Base-by-base conservation (phyloP, 2,329 filamentous ascomycete genomes). In the Ilyonectria mors-panacis region DNA sequence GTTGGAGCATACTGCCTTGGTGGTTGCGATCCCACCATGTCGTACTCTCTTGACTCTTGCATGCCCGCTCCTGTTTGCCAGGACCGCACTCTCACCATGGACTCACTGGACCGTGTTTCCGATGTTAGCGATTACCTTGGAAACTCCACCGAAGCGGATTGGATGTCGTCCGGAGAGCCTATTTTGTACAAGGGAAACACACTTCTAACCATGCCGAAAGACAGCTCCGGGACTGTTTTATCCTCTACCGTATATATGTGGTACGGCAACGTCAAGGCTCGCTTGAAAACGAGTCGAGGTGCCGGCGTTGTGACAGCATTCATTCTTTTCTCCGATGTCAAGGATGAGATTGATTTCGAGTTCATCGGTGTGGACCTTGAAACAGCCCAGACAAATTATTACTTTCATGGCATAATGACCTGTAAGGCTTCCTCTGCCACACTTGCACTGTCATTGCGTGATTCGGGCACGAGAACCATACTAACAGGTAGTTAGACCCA, bases 261-360 rank as follows among this genome's bases (percentile, higher is more conserved):
- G 96, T 99, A 98, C 81, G 96, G 96, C 78, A 97, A 93, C 81
- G 91, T 97, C 76, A 93, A 92, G 80, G 94, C 94, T 59, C 93
- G 85, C 62, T 85, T 98, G 81, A 96, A 94, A 86, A 95, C 94
- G 0, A 92, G 92, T 70, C 91, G 93, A 76, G 95, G 94, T 65
- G 84, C 86, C 47, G 96, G 96, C 86, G 96, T 99, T 19, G 93
- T 99, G 15, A 97, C 94, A 2, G 95, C 94, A 30, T 99, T 99
- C 80, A 99, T 99, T 80, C 86, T 98, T 78, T 90, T 98, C 81
- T 95, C 93, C 33, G 95, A 98, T 77, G 93, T 97, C 77, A 97
- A 98, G 87, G 96, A 99, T 78, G 96, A 99, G 83, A 97, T 99
- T 76, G 96, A 99, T 83, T 98, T 94, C 80, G 96, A 99, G 81